Evolutionary conservation across 306 rosid genomes (phyloP), one percentile per base, ranked within the genome.

Genomic region (Dalbergia oliveri): DNA sequence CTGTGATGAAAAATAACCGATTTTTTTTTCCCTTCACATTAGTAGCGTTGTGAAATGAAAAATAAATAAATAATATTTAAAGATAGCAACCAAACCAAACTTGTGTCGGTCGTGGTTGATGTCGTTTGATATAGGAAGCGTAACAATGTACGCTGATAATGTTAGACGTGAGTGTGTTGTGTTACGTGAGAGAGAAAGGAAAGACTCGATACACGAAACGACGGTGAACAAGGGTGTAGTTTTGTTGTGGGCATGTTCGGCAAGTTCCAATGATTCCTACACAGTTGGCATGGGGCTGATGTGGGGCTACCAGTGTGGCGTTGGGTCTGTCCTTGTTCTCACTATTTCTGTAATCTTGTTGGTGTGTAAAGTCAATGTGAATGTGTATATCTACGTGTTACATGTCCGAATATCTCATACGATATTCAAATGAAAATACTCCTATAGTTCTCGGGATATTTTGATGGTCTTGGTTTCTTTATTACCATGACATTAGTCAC

Each of bases 241-340:
- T 23, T 41, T 37, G 66, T 78, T 19, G 54, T 53, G 56, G 12
- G 44, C 9, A 56, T 71, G 64, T 59, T 49, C 41, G 67, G 5
- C 65, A 65, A 67, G 26, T 47, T 11, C 7, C 1, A 67, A 78
- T 79, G 72, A 71, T 71, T 71, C 44, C 54, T 50, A 13, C 63
- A 71, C 56, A 79, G 78, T 50, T 79, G 83, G 78, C 72, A 62
- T 79, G 66, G 69, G 69, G 18, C 35, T 39, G 18, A 14, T 66
- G 81, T 66, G 81, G 82, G 82, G n/a, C 14, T 61, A 10, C 59
- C 69, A 78, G 56, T 57, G 66, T 58, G 61, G 47, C 61, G 60
- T 60, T 78, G 69, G 60, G 60, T 37, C 61, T 43, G 4, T 37
- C 8, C 34, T 7, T 12, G 47, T 34, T 14, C 49, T 33, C 19